Conservation (phyloP, 345 rosid genomes). For the Melaleuca alternifolia region DNA sequence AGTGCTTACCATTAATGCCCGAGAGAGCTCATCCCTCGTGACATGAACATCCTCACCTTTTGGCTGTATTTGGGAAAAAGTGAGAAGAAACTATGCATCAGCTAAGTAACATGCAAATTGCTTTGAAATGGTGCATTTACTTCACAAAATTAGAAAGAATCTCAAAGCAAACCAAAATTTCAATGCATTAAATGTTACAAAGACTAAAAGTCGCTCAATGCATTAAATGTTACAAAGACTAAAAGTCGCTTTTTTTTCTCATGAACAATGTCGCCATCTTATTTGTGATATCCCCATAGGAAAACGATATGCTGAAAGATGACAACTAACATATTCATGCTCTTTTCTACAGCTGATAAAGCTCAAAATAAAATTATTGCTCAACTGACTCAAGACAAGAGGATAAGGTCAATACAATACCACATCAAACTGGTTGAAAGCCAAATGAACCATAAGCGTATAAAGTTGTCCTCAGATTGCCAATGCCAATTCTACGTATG, state of each 20-base stretch:
- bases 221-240: background rate
- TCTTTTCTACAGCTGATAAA: background rate
- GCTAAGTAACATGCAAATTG: background rate
- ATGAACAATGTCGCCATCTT: background rate
- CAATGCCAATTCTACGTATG: background rate
- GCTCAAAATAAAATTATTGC: background rate
- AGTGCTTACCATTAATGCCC: constrained; percentile 59
- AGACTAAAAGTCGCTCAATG: background rate
- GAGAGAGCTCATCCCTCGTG: constrained; percentile 71
- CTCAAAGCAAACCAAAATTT: background rate
- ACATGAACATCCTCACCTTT: constrained; percentile 41
- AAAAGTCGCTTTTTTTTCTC: background rate
- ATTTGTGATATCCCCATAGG: background rate
- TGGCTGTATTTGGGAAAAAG: constrained; percentile 26
- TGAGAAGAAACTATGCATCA: background rate
- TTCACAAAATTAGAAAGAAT: background rate
- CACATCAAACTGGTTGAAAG: background rate
- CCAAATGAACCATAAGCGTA: background rate
- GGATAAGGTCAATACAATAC: background rate
- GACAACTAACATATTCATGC: background rate
- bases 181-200: no score
- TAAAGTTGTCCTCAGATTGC: background rate
- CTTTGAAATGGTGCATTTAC: background rate
- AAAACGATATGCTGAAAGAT: background rate
- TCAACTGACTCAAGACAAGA: background rate